Evolutionary conservation across 2,329 filamentous ascomycete genomes (phyloP), one percentile per base, ranked within the genome.

Genomic region (Trichoderma brevicompactum): DNA sequence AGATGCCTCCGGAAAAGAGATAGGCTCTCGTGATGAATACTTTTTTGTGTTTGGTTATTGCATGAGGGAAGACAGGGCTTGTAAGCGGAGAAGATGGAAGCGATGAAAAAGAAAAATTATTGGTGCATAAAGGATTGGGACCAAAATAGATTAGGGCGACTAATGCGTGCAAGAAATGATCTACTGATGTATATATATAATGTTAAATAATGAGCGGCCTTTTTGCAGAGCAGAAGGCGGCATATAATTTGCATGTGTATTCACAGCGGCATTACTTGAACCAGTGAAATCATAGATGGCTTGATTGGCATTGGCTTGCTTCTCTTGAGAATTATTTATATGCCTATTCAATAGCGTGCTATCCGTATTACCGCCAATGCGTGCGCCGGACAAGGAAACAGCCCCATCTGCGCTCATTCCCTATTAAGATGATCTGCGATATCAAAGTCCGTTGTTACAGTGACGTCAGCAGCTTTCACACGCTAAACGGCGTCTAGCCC

Each of bases 1-100:
- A 80, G 53, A 78, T 83, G 68, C 79, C 79, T 2, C 73, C 75
- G 23, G 77, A 77, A 66, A 83, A 82, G 54, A 64, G 53, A 28
- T 66, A 60, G 58, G 3, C 7, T 44, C 5, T 32, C 13, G 2
- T 6, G 8, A 12, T 2, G n/a, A 53, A 34, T 43, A 10, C 19
- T 41, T 41, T 41, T 41, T 28, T 12, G 13, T 15, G 10, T 58
- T 7, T 10, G 52, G 13, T 44, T 28, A 38, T 36, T 52, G 23
- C 44, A 52, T 52, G 40, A 7, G 28, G 15, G 15, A 4, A 41
- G 8, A 40, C 5, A 15, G 9, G 32, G 32, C n/a, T 34, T 15
- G 38, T 7, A 13, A 15, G 41, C 5, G 6, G n/a, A 19, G 55
- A 19, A 43, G 36, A 8, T 9, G 13, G 41, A 8, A 43, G 17